Conservation (phyloP, 2,329 filamentous ascomycete species). For the Magnaporthiopsis rhizophila region DNA sequence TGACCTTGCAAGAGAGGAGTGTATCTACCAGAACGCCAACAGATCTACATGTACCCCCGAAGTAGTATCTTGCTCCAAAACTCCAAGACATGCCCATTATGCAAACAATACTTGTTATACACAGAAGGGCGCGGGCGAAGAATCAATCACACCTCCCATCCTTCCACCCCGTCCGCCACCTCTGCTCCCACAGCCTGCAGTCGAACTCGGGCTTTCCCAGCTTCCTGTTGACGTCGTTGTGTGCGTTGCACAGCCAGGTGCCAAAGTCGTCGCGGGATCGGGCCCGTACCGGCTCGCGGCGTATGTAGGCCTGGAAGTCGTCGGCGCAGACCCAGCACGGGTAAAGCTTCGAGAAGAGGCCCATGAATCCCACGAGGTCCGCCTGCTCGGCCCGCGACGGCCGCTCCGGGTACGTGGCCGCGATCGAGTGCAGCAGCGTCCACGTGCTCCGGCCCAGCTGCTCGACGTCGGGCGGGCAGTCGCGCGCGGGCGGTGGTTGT, state of each 20-base stretch:
- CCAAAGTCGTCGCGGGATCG: constrained; percentile 63
- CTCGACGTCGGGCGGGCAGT: constrained; percentile 90
- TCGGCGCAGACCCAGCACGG: constrained; percentile 94
- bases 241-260: constrained; percentile 74
- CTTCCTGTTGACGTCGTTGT: constrained; percentile 84
- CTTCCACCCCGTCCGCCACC: constrained; percentile 87
- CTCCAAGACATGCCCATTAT: background rate
- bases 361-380: constrained; percentile 71
- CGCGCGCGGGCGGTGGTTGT: constrained; percentile 26
- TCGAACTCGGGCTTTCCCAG: constrained; percentile 88
- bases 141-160: constrained; percentile 53
- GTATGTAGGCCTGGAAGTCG: constrained; percentile 80
- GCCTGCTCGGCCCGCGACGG: constrained; percentile 63
- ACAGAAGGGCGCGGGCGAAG: background rate
- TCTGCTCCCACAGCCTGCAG: constrained; percentile 83
- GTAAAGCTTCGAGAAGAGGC: constrained; percentile 76
- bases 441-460: constrained; percentile 78
- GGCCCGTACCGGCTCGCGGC: constrained; percentile 55
- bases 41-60: background rate
- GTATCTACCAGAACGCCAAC: background rate
- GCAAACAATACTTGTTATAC: background rate
- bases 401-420: constrained; percentile 70
- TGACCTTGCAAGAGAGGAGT: background rate
- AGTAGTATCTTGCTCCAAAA: background rate
- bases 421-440: constrained; percentile 89